A percentile compares a stretch with the other conserved stretches of the same genome.
These are phyloP conservation scores for Botrytis cinerea DNA, from an alignment of 2,329 filamentous ascomycete species.

Conservation along the genomic window DNA sequence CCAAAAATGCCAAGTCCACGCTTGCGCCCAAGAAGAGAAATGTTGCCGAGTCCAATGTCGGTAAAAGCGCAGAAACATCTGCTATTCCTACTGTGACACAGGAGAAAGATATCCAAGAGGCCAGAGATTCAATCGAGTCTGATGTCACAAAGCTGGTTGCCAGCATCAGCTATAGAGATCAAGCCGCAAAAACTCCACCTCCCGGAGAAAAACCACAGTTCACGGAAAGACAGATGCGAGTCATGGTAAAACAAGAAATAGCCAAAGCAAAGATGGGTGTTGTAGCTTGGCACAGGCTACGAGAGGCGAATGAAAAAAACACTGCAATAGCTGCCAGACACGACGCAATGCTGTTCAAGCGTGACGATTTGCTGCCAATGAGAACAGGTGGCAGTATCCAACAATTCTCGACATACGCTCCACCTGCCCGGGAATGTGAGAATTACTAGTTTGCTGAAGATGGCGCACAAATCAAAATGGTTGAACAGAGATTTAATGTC, in stretches of 20 bases:
- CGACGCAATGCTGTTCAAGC: not conserved
- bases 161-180: not conserved
- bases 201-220: not conserved
- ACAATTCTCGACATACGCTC: not conserved
- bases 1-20: not conserved
- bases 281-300: not conserved
- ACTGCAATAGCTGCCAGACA: no score
- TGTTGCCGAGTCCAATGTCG: not conserved
- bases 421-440: not conserved
- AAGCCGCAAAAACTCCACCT: not conserved
- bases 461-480: not conserved
- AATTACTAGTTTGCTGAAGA: not conserved
- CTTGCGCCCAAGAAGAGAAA: not conserved
- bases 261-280: not conserved
- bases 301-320: not conserved
- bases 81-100: not conserved
- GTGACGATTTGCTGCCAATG: not conserved
- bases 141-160: not conserved
- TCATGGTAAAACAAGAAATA: not conserved
- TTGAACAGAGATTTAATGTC: not conserved
- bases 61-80: not conserved
- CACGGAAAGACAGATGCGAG: not conserved
- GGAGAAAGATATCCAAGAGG: fast-evolving
- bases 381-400: not conserved
- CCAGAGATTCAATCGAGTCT: fast-evolving